phyloP scores from a whole-genome alignment of 345 rosid species.

The Nasturtium officinale region DNA sequence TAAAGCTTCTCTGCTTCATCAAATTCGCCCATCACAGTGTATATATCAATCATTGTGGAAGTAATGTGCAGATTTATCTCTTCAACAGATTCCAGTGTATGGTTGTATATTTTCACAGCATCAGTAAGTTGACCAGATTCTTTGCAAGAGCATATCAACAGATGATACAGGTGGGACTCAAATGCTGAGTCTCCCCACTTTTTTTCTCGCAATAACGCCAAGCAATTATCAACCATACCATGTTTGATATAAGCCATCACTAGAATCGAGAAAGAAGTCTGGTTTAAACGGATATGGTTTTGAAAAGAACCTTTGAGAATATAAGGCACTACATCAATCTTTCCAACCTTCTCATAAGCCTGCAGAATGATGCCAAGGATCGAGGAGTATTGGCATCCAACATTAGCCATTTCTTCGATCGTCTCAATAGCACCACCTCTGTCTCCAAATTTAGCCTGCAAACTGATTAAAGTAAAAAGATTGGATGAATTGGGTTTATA shows the following conservation, averaged over 20 bases:
- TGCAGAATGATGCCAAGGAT: constrained; percentile 68
- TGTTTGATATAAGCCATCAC: constrained; percentile 85
- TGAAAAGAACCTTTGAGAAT: constrained; percentile 66
- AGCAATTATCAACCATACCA: constrained; percentile 67
- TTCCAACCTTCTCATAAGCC: constrained; percentile 73
- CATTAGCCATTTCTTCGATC: constrained; percentile 69
- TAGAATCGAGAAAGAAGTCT: constrained; percentile 76
- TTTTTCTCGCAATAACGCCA: constrained; percentile 59
- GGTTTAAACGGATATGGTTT: constrained; percentile 65
- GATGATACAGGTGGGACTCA: constrained; percentile 84
- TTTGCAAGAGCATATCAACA: constrained; percentile 83
- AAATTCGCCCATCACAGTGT: constrained; percentile 55
- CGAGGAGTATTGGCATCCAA: constrained; percentile 73
- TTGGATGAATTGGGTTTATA: constrained; percentile 81
- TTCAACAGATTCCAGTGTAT: constrained; percentile 46
- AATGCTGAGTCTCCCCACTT: constrained; percentile 74
- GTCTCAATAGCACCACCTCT: constrained; percentile 62
- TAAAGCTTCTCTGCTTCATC: constrained; percentile 70
- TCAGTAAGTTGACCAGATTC: constrained; percentile 61
- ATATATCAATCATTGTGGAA: constrained; percentile 80
- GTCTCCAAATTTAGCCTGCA: constrained; percentile 75
- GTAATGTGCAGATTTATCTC: constrained; percentile 69
- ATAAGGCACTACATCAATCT: constrained; percentile 60
- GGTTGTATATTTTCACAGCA: constrained; percentile 67
- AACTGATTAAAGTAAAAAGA: constrained; percentile 71